phyloP scores from a whole-genome alignment of 1,284 basidiomycete species.

The Moniliophthora roreri region DNA sequence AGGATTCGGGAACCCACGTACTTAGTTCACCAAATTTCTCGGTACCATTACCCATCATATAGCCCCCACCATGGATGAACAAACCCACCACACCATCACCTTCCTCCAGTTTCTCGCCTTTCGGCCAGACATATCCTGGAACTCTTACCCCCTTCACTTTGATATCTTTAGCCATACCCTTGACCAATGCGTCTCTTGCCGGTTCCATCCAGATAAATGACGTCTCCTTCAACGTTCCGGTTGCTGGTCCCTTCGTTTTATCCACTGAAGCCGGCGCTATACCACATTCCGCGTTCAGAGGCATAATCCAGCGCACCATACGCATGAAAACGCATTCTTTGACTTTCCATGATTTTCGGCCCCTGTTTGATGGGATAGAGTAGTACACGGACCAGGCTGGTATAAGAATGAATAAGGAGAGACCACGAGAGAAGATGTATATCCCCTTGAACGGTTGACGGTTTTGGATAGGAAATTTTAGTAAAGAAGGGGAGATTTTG shows the following conservation, averaged over 20 bases:
- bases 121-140: constrained; percentile 26
- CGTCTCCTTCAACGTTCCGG: constrained; percentile 23
- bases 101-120: constrained; percentile 13
- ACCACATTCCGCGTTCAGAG: constrained; percentile 19
- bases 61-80: constrained; percentile 21
- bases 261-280: constrained; percentile 14
- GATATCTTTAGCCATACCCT: constrained; percentile 18
- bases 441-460: constrained; percentile 18
- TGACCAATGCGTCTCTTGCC: constrained; percentile 11
- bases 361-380: constrained; percentile 10
- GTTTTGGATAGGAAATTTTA: not conserved
- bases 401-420: constrained; percentile 13
- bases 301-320: constrained; percentile 22
- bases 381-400: constrained; percentile 21
- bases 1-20: constrained; percentile 3
- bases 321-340: constrained; percentile 20
- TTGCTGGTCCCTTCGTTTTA: constrained; percentile 20
- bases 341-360: constrained; percentile 22
- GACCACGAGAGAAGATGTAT: constrained; percentile 6
- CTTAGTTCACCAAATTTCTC: constrained; percentile 15
- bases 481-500: not conserved
- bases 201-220: constrained; percentile 23
- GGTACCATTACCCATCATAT: constrained; percentile 7
- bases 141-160: constrained; percentile 19
- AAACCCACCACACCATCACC: constrained; percentile 19